Evolutionary conservation across 306 rosid genomes (phyloP), one percentile per base, ranked within the genome.

Genomic region (Inga laurina): DNA sequence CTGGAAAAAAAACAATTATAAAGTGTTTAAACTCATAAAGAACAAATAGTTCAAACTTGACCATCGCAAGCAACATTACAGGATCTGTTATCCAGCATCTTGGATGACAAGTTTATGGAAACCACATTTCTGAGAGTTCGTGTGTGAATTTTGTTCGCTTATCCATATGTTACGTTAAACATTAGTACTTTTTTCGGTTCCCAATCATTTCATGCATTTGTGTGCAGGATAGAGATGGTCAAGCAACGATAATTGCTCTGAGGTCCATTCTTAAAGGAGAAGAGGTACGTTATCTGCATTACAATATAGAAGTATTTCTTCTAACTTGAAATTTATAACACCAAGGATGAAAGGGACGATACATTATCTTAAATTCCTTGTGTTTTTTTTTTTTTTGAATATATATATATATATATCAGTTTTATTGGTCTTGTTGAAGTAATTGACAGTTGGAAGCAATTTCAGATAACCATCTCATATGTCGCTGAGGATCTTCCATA

Each of bases 181-280:
- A 15, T 65, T 65, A 65, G 43, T 32, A 62, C 37, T 21, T 41
- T 10, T 19, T 71, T 43, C 27, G 15, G 44, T 65, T 65, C 22
- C 21, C 57, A 72, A 15, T 27, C 84, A 54, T 81, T 59, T 30
- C 13, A 44, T 68, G 48, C 75, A 27, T 77, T 24, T 79, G 52
- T 72, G 18, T 86, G 81, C 95, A 96, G 98, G 99, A 96, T 81
- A 85, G 87, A 86, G 99, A 94, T 83, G 99, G 98, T 82, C 97
- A 94, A 87, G 98, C 98, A 71, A 94, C 94, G 16, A 86, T 94
- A 87, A 75, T 96, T 85, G 93, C 97, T 68, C 54, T 83, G 62
- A 87, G 88, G 75, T 83, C 91, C 61, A 94, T 96, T 77, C 13
- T 65, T 80, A 91, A 84, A 83, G 99, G 97, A 75, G 97, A 94